phyloP scores from a whole-genome alignment of 1,139 yeast genomes.

The Debaryomyces psychrophilus region DNA sequence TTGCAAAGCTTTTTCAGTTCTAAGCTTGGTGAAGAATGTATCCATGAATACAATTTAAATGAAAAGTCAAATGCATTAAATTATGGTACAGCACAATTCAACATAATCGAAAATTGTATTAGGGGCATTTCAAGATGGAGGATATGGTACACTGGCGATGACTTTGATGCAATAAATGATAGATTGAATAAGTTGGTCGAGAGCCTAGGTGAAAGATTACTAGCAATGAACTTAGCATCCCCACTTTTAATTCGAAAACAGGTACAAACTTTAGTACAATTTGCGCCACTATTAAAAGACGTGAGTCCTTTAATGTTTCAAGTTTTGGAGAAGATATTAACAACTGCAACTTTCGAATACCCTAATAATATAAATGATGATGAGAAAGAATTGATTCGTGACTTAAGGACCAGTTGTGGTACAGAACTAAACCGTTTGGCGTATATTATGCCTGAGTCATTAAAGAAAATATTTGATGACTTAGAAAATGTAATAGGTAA shows the following conservation, averaged over 20 bases:
- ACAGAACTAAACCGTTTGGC: slow-evolving; percentile 93
- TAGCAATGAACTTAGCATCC: slow-evolving; percentile 75
- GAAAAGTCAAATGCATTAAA: slow-evolving; percentile 72
- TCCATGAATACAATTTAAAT: slow-evolving; percentile 57
- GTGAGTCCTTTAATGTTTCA: slow-evolving; percentile 73
- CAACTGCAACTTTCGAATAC: slow-evolving; percentile 84
- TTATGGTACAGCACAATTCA: slow-evolving; percentile 79
- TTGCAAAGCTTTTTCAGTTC: slow-evolving; percentile 75
- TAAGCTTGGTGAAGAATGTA: slow-evolving; percentile 67
- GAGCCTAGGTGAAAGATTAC: slow-evolving; percentile 72
- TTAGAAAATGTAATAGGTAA: slow-evolving; percentile 79
- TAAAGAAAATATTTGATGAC: slow-evolving; percentile 78
- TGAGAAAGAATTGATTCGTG: slow-evolving; percentile 79
- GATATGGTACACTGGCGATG: slow-evolving; percentile 78
- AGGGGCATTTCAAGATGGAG: slow-evolving; percentile 97
- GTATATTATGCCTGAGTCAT: slow-evolving; percentile 88
- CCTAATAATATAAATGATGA: slow-evolving; percentile 72
- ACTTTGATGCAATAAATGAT: slow-evolving; percentile 59
- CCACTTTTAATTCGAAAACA: slow-evolving; percentile 84
- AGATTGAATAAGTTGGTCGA: slow-evolving; percentile 68
- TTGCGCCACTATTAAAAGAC: slow-evolving; percentile 88
- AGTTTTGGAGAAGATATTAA: slow-evolving; percentile 82
- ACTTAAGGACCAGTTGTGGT: slow-evolving; percentile 89
- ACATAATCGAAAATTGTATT: slow-evolving; percentile 84
- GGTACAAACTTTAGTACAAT: slow-evolving; percentile 92